These are phyloP conservation scores for Candida insectalens DNA, from an alignment of 805 yeast genomes.

Conservation along the genomic window DNA sequence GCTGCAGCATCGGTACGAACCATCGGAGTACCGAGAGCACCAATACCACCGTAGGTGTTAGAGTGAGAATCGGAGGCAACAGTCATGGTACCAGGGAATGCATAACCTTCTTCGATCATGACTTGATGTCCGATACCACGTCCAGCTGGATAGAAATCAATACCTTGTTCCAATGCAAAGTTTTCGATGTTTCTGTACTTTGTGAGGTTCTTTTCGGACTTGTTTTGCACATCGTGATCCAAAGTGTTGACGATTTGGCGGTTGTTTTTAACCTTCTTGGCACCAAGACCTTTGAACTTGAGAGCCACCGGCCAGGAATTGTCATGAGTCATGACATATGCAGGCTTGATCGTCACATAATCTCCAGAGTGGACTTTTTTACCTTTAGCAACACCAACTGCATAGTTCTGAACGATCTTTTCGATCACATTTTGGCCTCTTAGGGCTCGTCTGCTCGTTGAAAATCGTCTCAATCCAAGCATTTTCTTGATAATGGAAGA, in stretches of 20 bases:
- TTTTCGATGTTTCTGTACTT: constrained; percentile 84
- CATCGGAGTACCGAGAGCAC: constrained; percentile 92
- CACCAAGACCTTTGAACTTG: constrained; percentile 93
- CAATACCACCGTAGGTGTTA: constrained; percentile 96
- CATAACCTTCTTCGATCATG: constrained; percentile 98
- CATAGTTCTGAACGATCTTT: constrained; percentile 88
- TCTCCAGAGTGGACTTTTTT: constrained; percentile 83
- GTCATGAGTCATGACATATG: constrained; percentile 99
- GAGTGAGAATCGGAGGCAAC: constrained; percentile 98
- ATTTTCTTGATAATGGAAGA: too few species aligned
- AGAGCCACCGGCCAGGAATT: constrained; percentile 99
- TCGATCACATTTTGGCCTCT: constrained; percentile 84
- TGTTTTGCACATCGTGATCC: constrained; percentile 97
- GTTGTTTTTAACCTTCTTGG: constrained; percentile 70
- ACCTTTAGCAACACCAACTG: constrained; percentile 72
- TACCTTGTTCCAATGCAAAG: constrained; percentile 83
- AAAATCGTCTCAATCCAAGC: constrained; percentile 8
- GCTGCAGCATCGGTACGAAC: constrained; percentile 99
- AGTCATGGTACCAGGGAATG: constrained; percentile 85
- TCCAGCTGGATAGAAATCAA: constrained; percentile 97
- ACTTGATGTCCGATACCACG: constrained; percentile 99
- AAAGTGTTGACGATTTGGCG: constrained; percentile 91
- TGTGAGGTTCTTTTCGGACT: constrained; percentile 74
- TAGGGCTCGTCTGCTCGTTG: constrained; percentile 8
- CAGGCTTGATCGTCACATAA: constrained; percentile 89